phyloP scores from a whole-genome alignment of 2,329 filamentous ascomycete species.

The Grosmannia serpens region DNA sequence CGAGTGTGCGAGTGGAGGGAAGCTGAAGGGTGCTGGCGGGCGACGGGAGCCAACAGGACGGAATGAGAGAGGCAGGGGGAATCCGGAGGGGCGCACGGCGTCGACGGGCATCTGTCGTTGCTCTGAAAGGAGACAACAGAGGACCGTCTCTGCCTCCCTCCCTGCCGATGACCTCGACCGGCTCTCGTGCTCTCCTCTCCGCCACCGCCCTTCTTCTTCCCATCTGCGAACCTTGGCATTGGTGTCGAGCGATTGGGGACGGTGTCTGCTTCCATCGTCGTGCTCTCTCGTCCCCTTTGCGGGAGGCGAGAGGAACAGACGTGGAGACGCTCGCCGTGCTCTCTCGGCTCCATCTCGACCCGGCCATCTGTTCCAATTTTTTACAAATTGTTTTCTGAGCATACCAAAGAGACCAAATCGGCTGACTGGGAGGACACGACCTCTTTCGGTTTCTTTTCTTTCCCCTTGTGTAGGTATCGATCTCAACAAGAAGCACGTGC shows the following conservation, averaged over 20 bases:
- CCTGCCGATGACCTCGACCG: not conserved
- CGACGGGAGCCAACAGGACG: not conserved
- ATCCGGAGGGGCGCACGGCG: too few relatives aligned
- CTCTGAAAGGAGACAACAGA: not conserved
- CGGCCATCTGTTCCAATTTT: not conserved
- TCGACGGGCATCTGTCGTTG: too few relatives aligned
- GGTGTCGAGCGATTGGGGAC: not conserved
- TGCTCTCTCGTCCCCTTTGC: not conserved
- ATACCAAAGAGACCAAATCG: constrained; percentile 42
- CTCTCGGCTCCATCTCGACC: not conserved
- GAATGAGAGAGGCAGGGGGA: not conserved
- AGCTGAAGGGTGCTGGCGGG: not conserved
- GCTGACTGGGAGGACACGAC: constrained; percentile 39
- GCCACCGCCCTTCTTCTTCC: not conserved
- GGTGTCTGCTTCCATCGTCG: not conserved
- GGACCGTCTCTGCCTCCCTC: too few relatives aligned
- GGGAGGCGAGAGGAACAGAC: not conserved
- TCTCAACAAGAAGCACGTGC: constrained; percentile 59
- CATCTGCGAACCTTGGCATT: constrained; percentile 5
- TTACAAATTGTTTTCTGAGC: constrained; percentile 36
- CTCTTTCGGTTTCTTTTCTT: constrained; percentile 14
- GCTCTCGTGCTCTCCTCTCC: not conserved
- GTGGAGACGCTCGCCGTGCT: not conserved
- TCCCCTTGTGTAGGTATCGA: constrained; percentile 52
- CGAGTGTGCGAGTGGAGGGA: constrained; percentile 15